Percentiles rank a stretch among this genome's conserved stretches.
phyloP scores from a whole-genome alignment of 73 alveolate species.

The Tetrahymena elliotti region DNA sequence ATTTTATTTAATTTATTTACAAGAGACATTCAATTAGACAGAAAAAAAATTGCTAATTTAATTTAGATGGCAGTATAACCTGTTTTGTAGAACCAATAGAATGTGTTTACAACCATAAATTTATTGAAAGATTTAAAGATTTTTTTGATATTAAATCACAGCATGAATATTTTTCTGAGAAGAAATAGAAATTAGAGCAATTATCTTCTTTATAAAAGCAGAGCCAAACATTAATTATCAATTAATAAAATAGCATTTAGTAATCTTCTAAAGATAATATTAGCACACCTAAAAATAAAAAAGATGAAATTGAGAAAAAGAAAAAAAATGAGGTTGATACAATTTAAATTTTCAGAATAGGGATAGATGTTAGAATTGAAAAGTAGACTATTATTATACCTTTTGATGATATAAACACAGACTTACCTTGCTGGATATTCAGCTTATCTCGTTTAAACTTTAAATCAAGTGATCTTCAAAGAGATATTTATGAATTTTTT shows the following conservation, averaged over 20 bases:
- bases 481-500: not conserved
- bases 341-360: not conserved
- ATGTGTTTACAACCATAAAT: slow-evolving; percentile 5
- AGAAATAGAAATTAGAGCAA: not conserved
- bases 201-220: not conserved
- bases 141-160: slow-evolving; percentile 19
- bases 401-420: not conserved
- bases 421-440: not conserved
- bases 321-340: not conserved
- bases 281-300: not conserved
- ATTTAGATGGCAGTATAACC: slow-evolving; percentile 24
- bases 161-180: slow-evolving; percentile 7
- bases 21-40: not conserved
- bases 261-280: not conserved
- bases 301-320: not conserved
- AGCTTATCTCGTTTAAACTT: not conserved
- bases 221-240: not conserved
- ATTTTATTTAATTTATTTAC: slow-evolving; percentile 9
- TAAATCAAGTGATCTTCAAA: not conserved
- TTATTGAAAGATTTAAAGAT: slow-evolving; percentile 15
- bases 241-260: not conserved
- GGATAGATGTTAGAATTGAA: not conserved
- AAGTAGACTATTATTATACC: not conserved
- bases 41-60: not conserved
- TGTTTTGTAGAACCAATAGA: slow-evolving; percentile 27